Conservation (phyloP, 2,329 filamentous ascomycete genomes). For the Trichoderma polysporum region DNA sequence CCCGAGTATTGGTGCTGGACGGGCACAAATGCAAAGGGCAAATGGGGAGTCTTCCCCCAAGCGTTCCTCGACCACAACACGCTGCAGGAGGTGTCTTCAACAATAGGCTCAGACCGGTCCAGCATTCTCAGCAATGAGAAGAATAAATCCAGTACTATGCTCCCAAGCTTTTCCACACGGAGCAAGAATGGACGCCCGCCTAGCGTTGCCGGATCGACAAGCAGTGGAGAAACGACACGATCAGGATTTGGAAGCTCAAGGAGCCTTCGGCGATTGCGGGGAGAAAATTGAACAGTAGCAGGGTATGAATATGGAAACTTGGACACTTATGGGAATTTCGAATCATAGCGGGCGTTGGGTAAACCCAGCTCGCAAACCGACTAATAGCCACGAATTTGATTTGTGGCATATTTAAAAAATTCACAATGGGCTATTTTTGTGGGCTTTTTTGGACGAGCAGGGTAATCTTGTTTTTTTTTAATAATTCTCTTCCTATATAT, state of each 20-base stretch:
- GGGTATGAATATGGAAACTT: not conserved
- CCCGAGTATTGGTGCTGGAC: slow-evolving; percentile 58
- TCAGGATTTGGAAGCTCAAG: slow-evolving; percentile 23
- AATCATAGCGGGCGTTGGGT: slow-evolving; percentile 3
- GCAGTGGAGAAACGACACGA: slow-evolving; percentile 32
- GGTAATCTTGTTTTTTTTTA: not conserved
- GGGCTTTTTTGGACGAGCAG: not conserved
- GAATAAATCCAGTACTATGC: slow-evolving; percentile 35
- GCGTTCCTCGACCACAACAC: slow-evolving; percentile 49
- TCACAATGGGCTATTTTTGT: not conserved
- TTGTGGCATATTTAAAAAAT: not conserved
- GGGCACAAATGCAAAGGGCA: slow-evolving; percentile 52
- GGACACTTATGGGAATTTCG: not conserved
- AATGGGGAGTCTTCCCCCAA: slow-evolving; percentile 54
- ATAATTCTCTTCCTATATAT: not conserved
- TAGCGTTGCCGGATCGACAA: slow-evolving; percentile 37
- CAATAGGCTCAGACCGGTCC: slow-evolving; percentile 31
- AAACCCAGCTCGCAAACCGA: not conserved
- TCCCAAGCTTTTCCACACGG: slow-evolving; percentile 38
- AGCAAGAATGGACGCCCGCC: slow-evolving; percentile 32
- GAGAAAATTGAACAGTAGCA: slow-evolving; percentile 13
- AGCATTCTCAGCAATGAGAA: slow-evolving; percentile 37
- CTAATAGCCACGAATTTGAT: not conserved
- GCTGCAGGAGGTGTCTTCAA: slow-evolving; percentile 38
- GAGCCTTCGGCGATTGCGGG: slow-evolving; percentile 2